phyloP scores from a whole-genome alignment of 1,284 basidiomycete genomes.

The Porodaedalea pini region DNA sequence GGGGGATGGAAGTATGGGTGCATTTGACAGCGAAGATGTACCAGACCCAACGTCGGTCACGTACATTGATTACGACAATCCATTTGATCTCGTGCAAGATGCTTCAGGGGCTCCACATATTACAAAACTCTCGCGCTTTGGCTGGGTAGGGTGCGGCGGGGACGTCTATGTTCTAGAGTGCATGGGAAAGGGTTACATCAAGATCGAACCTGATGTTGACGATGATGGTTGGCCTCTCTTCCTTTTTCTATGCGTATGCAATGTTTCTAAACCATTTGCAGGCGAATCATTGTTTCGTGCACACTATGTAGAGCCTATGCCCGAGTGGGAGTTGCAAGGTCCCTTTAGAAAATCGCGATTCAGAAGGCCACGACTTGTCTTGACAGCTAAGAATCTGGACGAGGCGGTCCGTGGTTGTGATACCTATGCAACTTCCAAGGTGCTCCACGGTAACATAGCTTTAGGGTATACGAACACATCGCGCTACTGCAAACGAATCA shows the following conservation, averaged over 20 bases:
- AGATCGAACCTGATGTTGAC: constrained; percentile 51
- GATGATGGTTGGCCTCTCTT: constrained; percentile 34
- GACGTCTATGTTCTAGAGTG: constrained; percentile 78
- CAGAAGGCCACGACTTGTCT: constrained; percentile 49
- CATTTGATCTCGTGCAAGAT: constrained; percentile 59
- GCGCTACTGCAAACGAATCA: not conserved
- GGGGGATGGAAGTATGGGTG: constrained; percentile 21
- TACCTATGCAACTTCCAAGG: constrained; percentile 54
- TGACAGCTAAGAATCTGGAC: constrained; percentile 48
- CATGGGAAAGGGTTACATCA: constrained; percentile 70
- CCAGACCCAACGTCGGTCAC: constrained; percentile 65
- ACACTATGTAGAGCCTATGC: constrained; percentile 51
- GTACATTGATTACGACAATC: constrained; percentile 80
- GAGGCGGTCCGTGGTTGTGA: constrained; percentile 68
- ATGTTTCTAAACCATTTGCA: constrained; percentile 10
- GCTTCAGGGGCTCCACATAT: constrained; percentile 54
- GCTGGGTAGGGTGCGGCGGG: constrained; percentile 84
- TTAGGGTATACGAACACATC: constrained; percentile 39
- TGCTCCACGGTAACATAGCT: constrained; percentile 46
- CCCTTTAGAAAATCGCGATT: constrained; percentile 52
- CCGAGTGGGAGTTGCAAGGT: constrained; percentile 43
- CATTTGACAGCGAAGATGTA: constrained; percentile 33
- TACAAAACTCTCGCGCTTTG: constrained; percentile 44
- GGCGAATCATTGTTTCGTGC: constrained; percentile 37
- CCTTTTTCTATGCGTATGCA: not conserved